Base-by-base conservation (phyloP, 441 rosid species). In the Arabidopsis lyrata region DNA sequence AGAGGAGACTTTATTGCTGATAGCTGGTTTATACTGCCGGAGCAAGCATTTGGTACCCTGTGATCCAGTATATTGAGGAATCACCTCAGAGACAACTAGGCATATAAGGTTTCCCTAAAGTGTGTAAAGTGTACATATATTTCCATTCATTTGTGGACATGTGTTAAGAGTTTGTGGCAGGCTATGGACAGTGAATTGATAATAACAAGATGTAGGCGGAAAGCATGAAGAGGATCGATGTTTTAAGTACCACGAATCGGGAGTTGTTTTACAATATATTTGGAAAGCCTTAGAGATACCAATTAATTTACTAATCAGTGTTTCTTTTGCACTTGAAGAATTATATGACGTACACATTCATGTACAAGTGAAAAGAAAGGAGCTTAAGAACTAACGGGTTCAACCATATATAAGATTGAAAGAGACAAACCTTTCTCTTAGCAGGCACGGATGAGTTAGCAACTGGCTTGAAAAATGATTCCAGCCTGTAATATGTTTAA, bases 381-480 rank as follows among this genome's bases (percentile, higher is more conserved):
- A 58, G 45, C 52, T 29, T 57, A 49, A 39, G 68, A 65, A 35
- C 66, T 45, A 45, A 22, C n/a, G 20, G 27, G 18, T 58, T 39
- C 24, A 36, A 56, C 27, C 31, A 64, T 27, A 54, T 41, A 54
- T 38, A 31, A 38, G 32, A 12, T 22, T 53, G 41, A 66, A 38
- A 58, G 67, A 72, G 78, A 63, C 78, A 48, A 83, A 95, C 98
- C 98, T 92, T 95, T 75, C 98, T 84, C 80, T 92, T 95, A 63
- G 83, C 70, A 29, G 93, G 91, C 9, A 49, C 71, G 20, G 96
- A 83, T 48, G 91, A 41, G 79, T 70, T 91, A 36, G 85, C 75
- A 73, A 81, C 88, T 44, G 97, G 98, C 83, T 86, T 92, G 68
- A 95, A 95, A 82, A 92, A 95, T 31, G 97, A 91, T 76, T 95